Conservation (phyloP, 768 basidiomycete genomes). For the Mycena indigotica region DNA sequence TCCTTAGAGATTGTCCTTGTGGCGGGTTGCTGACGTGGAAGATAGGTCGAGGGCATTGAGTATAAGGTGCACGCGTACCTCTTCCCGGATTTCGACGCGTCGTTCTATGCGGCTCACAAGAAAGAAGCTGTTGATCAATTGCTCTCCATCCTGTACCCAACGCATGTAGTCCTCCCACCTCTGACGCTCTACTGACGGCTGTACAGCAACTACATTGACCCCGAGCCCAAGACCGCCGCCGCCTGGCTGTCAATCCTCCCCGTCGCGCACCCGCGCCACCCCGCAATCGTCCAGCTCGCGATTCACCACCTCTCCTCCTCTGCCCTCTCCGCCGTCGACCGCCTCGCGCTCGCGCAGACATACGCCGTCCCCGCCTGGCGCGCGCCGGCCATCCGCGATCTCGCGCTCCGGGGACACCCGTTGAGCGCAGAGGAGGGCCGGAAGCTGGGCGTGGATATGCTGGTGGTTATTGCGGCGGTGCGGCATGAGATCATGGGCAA, state of each 20-base stretch:
- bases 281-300: not conserved
- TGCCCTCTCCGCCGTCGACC: not conserved
- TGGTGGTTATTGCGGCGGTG: not conserved
- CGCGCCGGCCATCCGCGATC: not conserved
- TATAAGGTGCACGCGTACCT: conserved; percentile 36
- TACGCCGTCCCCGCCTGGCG: not conserved
- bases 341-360: not conserved
- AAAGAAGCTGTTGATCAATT: conserved; percentile 41
- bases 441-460: not conserved
- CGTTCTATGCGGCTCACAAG: conserved; percentile 35
- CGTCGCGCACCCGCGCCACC: not conserved
- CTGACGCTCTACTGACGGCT: not conserved
- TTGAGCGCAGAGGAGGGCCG: not conserved
- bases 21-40: too few species aligned
- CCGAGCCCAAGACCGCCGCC: not conserved
- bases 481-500: not conserved
- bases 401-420: not conserved
- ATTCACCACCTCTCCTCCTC: not conserved
- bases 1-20: too few species aligned
- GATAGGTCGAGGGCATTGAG: conserved; percentile 29
- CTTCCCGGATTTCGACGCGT: conserved; percentile 27
- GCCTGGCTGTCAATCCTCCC: not conserved
- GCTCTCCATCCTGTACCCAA: conserved; percentile 37
- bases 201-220: not conserved
- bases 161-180: conserved; percentile 25